Evolutionary conservation across 2,329 filamentous ascomycete genomes (phyloP), one percentile per base, ranked within the genome.

Genomic region (Diplodia seriata): DNA sequence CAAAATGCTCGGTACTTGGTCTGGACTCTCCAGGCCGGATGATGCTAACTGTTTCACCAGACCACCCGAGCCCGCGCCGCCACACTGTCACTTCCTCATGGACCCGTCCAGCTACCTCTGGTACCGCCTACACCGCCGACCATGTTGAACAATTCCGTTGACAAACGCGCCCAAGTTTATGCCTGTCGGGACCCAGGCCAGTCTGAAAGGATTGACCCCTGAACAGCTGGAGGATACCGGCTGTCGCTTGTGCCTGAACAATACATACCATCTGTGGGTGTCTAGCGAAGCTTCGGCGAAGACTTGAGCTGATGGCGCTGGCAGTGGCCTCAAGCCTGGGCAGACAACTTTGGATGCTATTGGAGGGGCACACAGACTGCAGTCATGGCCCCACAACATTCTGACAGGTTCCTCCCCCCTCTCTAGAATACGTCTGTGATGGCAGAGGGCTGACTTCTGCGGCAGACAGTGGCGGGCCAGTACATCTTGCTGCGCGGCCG

Each of bases 121-220:
- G 95, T 68, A 85, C 90, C 1, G 50, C 43, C 33, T 36, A 23
- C 23, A 23, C 40, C 36, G 38, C 95, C 96, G 8, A 89, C 98
- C 68, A 23, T 33, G 3, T 18, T 40, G 33, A 23, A 38, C 31
- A 20, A 12, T 38, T 9, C 12, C 31, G 54, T 56, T 56, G 33
- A 56, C 54, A 38, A 23, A 7, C 18, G n/a, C 43, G 20, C 33
- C n/a, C n/a, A 23, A 56, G 54, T 99, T 99, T 80, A 99, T 99
- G 95, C 95, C 95, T 18, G 95, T 99, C 53, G 95, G 95, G 36
- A 99, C 95, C 0, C 95, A 99, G 80, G 95, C 92, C 0, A 97
- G 94, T 0, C 85, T 99, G 49, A 99, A 99, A 78, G 95, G 95
- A 53, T 75, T 99, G 67, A 98, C 95, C 0, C 93, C 94, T 1